Evolutionary conservation across 768 basidiomycete genomes (phyloP).

Genomic region (Phlegmacium glaucopus): DNA sequence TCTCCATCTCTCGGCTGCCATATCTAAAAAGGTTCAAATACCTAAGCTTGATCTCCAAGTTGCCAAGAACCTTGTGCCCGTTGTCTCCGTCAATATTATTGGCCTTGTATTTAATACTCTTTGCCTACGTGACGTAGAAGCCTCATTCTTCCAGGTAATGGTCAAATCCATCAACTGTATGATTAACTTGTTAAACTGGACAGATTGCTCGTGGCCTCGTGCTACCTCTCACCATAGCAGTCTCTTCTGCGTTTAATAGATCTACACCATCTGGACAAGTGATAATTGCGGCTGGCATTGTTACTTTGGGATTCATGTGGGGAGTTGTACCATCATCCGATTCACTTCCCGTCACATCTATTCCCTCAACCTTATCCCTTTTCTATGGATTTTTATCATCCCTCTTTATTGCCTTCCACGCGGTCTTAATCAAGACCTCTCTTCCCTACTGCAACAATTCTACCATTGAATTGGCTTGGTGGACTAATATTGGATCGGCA

Average conservation of each 20-base stretch:
- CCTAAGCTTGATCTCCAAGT: constrained; percentile 49
- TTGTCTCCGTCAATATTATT: constrained; percentile 66
- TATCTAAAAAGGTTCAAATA: constrained; percentile 51
- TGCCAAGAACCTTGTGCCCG: constrained; percentile 57
- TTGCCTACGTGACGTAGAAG: constrained; percentile 75
- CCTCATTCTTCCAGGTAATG: constrained; percentile 77
- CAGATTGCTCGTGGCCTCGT: constrained; percentile 85
- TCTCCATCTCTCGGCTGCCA: constrained; percentile 49
- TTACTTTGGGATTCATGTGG: constrained; percentile 74
- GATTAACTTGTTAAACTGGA: neutral
- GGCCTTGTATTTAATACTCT: constrained; percentile 79
- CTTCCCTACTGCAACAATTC: constrained; percentile 67
- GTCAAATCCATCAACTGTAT: constrained; percentile 18
- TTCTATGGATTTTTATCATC: constrained; percentile 72
- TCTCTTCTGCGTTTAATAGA: constrained; percentile 59
- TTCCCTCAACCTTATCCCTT: constrained; percentile 56
- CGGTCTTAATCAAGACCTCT: constrained; percentile 71
- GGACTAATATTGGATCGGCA: constrained; percentile 73
- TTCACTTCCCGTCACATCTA: constrained; percentile 34
- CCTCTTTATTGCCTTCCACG: constrained; percentile 71
- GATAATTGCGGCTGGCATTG: constrained; percentile 55
- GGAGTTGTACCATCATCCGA: constrained; percentile 59
- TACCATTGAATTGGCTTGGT: constrained; percentile 73
- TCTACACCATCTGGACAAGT: constrained; percentile 52
- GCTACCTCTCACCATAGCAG: constrained; percentile 75